Evolutionary conservation across 257 asterid genomes (phyloP), one percentile per base, ranked within the genome.

Genomic region (Primulina huaijiensis): DNA sequence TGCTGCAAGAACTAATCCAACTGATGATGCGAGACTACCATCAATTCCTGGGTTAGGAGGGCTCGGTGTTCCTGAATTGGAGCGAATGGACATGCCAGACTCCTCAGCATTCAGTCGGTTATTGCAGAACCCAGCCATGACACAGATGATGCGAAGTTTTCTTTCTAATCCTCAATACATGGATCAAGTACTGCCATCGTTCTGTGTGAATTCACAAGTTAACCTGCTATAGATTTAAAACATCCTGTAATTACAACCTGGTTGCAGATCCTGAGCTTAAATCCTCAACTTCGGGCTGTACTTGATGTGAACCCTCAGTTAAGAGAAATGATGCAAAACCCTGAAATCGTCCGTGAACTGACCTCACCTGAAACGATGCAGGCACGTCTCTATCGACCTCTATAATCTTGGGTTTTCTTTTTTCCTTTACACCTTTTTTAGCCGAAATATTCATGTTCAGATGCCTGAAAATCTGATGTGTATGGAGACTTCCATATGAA

Each of bases 251-350:
- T 21, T 66, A 67, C 25, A 27, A 21, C 76, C 68, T 77, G 60
- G 1, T 3, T 34, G 38, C 9, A 34, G 38, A 76, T 84, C 46
- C 62, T 81, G 11, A 79, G 79, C 65, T 61, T 58, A 33, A 87
- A 71, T 72, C 85, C 87, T 60, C 88, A 78, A 64, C 73, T 85
- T 8, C 83, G 81, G 12, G 29, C 73, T 65, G 77, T 85, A 86
- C 74, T 87, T 31, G 94, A 83, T 69, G 56, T 31, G 71, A 87
- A 85, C 64, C 90, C 90, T 60, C 90, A 83, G 60, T 71, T 87
- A 20, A 77, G 85, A 71, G 91, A 85, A 70, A 80, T 83, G 85
- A 80, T 83, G 83, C 94, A 82, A 76, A 87, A 85, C 71, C 90
- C 91, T 4, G 94, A 87, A 61, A 29, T 83, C 59, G 70, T 87